phyloP scores from a whole-genome alignment of 768 basidiomycete species.

The Calocybe gangraenosa region DNA sequence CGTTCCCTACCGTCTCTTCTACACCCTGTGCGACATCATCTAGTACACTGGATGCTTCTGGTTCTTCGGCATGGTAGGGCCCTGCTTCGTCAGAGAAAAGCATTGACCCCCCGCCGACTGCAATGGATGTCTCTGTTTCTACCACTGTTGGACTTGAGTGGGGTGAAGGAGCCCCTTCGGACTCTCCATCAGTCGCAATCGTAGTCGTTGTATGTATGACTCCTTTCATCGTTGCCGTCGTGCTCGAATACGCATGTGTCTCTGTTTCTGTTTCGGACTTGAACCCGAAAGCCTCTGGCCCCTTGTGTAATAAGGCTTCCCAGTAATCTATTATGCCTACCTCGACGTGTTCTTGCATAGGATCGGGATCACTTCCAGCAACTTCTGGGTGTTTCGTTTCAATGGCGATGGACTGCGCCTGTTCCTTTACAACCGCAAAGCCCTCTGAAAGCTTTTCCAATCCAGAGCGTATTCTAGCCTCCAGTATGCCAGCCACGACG shows the following conservation, averaged over 20 bases:
- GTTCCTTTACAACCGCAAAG: conserved; percentile 11
- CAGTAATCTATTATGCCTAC: conserved; percentile 23
- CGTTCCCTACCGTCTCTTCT: conserved; percentile 8
- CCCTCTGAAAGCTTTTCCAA: conserved; percentile 25
- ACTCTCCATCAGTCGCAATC: not conserved
- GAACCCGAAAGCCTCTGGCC: conserved; percentile 20
- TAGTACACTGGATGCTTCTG: conserved; percentile 15
- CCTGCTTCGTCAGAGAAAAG: conserved; percentile 30
- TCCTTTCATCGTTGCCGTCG: conserved; percentile 24
- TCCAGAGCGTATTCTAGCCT: conserved; percentile 22
- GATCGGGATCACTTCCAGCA: conserved; percentile 9
- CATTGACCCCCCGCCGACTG: conserved; percentile 32
- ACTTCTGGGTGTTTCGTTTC: not conserved
- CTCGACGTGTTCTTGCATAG: conserved; percentile 10
- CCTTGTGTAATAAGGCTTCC: conserved; percentile 22
- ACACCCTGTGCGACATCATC: conserved; percentile 16
- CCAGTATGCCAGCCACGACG: conserved; percentile 22
- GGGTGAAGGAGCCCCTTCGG: no score
- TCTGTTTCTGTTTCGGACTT: conserved; percentile 5
- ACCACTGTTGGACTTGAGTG: not conserved
- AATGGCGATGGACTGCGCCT: not conserved
- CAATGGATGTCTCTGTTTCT: conserved; percentile 24
- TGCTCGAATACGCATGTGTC: conserved; percentile 14
- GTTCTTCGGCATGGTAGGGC: conserved; percentile 21
- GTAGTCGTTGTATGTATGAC: conserved; percentile 25